A percentile compares a stretch with the other conserved stretches of the same genome.
Conservation (phyloP, 2,329 filamentous ascomycete species). For the Fusarium oxysporum region DNA sequence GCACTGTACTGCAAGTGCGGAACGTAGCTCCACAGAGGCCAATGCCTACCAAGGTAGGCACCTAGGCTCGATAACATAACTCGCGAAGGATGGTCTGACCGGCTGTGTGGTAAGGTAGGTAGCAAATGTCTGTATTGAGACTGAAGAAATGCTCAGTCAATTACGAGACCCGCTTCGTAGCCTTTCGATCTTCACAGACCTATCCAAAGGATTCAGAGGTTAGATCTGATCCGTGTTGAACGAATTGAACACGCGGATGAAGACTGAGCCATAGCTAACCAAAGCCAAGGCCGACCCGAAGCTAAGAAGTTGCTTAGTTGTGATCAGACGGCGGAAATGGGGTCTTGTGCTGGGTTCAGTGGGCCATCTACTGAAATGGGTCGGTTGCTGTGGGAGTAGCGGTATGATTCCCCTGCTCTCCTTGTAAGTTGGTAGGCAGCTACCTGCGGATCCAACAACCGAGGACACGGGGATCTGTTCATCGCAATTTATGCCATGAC, state of each 20-base stretch:
- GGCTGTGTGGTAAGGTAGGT: background rate
- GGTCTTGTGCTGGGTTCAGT: slow-evolving; percentile 4
- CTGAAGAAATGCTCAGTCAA: background rate
- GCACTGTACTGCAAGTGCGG: background rate
- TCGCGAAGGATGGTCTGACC: background rate
- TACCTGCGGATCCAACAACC: slow-evolving; percentile 11
- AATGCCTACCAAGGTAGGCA: background rate
- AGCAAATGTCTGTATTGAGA: background rate
- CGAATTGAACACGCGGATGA: background rate
- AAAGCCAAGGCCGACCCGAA: background rate
- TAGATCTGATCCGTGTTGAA: background rate
- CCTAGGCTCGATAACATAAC: background rate
- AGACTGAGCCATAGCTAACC: background rate
- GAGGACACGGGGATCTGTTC: slow-evolving; percentile 29
- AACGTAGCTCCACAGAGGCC: background rate
- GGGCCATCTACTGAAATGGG: background rate
- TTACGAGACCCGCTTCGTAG: slow-evolving; percentile 10
- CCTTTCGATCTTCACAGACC: background rate
- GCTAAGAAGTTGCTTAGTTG: slow-evolving; percentile 8
- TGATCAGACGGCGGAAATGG: slow-evolving; percentile 21
- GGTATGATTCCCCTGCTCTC: slow-evolving; percentile 8
- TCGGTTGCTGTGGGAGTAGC: slow-evolving; percentile 24
- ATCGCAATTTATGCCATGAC: slow-evolving; percentile 42
- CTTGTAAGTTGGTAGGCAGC: background rate
- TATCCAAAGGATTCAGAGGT: background rate